These are phyloP conservation scores for Saccharomycopsis sp. DNA, from an alignment of 805 yeast species.

Conservation along the genomic window DNA sequence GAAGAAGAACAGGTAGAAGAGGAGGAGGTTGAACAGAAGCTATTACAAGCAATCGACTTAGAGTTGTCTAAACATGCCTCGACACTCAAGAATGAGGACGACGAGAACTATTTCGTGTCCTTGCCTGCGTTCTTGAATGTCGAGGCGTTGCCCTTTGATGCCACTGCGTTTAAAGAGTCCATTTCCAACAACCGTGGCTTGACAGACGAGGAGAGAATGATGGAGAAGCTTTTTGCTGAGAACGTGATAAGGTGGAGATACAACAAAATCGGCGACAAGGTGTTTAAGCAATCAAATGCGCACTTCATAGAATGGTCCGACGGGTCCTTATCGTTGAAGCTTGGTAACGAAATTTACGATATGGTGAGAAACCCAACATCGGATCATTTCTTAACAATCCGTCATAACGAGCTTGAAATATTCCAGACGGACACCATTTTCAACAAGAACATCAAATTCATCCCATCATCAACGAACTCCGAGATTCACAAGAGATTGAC, in stretches of 20 bases:
- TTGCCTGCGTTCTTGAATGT: slow-evolving; percentile 79
- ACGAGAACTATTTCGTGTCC: slow-evolving; percentile 44
- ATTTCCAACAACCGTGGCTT: slow-evolving; percentile 33
- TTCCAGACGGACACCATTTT: slow-evolving; percentile 64
- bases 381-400: slow-evolving; percentile 65
- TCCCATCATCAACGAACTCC: slow-evolving; percentile 88
- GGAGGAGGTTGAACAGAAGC: slow-evolving; percentile 26
- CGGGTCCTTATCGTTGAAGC: slow-evolving; percentile 76
- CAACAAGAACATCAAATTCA: slow-evolving; percentile 59
- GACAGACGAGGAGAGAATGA: slow-evolving; percentile 44
- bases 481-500: slow-evolving; percentile 77
- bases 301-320: slow-evolving; percentile 92
- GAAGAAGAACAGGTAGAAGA: slow-evolving; percentile 30
- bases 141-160: slow-evolving; percentile 85
- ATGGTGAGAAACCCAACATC: slow-evolving; percentile 55
- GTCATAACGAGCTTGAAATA: slow-evolving; percentile 65
- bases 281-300: slow-evolving; percentile 81
- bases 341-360: slow-evolving; percentile 86
- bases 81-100: slow-evolving; percentile 39
- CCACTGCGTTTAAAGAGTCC: slow-evolving; percentile 53
- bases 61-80: slow-evolving; percentile 36
- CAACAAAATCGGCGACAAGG: slow-evolving; percentile 55
- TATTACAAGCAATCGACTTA: slow-evolving; percentile 24
- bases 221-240: slow-evolving; percentile 62
- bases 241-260: slow-evolving; percentile 95